Percentiles rank a stretch among this genome's conserved stretches.
phyloP scores from a whole-genome alignment of 768 basidiomycete species.

The Tulasnella sp. region DNA sequence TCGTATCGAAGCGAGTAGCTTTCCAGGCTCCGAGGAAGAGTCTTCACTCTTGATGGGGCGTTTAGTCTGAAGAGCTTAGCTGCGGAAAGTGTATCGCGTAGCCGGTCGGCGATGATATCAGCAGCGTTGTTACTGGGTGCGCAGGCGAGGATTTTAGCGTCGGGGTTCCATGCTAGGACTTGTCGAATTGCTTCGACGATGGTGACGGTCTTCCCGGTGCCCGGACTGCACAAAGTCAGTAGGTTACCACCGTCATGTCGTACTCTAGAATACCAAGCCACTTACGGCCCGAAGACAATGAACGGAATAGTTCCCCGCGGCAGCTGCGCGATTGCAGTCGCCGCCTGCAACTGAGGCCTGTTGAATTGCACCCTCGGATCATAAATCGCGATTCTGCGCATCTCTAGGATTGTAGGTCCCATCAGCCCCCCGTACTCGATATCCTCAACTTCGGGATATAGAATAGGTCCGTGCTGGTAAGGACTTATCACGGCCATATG shows the following conservation, averaged over 20 bases:
- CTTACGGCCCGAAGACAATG: constrained; percentile 27
- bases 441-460: constrained; percentile 46
- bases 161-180: background rate
- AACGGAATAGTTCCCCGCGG: constrained; percentile 19
- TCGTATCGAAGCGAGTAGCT: background rate
- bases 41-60: constrained; percentile 25
- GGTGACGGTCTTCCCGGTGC: constrained; percentile 24
- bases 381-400: background rate
- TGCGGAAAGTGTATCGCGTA: background rate
- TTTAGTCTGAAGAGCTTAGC: constrained; percentile 28
- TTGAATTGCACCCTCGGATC: constrained; percentile 26
- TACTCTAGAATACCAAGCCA: background rate
- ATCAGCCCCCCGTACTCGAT: constrained; percentile 19
- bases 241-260: too few species aligned
- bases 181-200: constrained; percentile 22
- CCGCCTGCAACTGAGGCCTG: constrained; percentile 19
- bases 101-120: constrained; percentile 25
- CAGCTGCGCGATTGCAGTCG: constrained; percentile 13
- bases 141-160: constrained; percentile 15
- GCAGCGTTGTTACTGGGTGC: constrained; percentile 19
- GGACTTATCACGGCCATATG: constrained; percentile 46
- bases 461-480: constrained; percentile 41
- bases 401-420: background rate
- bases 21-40: background rate
- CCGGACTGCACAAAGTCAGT: constrained; percentile 1